Evolutionary conservation across 2,329 filamentous ascomycete genomes (phyloP), one percentile per base, ranked within the genome.

Genomic region (Periconia digitata): DNA sequence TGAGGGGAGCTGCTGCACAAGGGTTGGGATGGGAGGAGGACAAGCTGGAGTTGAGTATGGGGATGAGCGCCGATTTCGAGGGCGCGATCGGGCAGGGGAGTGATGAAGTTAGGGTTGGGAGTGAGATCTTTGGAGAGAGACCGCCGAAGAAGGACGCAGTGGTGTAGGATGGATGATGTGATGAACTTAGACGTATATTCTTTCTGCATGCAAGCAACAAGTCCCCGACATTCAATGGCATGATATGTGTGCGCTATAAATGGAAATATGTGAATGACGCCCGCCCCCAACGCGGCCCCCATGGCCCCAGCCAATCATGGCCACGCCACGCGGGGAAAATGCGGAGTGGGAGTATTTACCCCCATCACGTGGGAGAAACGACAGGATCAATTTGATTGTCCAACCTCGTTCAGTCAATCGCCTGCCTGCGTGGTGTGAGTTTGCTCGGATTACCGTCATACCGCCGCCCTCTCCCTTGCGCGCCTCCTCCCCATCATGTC

Each of bases 61-160:
- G 92, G 6, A 99, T 99, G 94, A 96, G 91, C 68, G 85, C 90
- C 64, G 94, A 99, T 72, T 99, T 92, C 70, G 92, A 96, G 76
- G 88, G 86, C 7, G 94, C 94, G 0, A 86, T 97, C 64, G 74
- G 72, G 12, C 76, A 90, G 76, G 94, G 94, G 0, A 96, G 92
- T 73, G 80, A 84, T 59, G 91, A 97, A 78, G 92, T 99, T 6
- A 82, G 94, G 49, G 84, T 99, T 8, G 94, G 94, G 1, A 97
- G 90, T 66, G 92, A 89, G 2, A 96, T 99, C 49, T 99, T 99
- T 69, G 94, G 94, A 1, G 76, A 85, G 65, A 81, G 94, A 64
- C 90, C 90, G 15, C 78, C 83, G 32, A 95, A 87, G 79, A 83
- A 83, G 41, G 88, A 95, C 72, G 89, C 90, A 2, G 87, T 86